Base-by-base conservation (phyloP, 805 yeast species). In the Candida piceae region DNA sequence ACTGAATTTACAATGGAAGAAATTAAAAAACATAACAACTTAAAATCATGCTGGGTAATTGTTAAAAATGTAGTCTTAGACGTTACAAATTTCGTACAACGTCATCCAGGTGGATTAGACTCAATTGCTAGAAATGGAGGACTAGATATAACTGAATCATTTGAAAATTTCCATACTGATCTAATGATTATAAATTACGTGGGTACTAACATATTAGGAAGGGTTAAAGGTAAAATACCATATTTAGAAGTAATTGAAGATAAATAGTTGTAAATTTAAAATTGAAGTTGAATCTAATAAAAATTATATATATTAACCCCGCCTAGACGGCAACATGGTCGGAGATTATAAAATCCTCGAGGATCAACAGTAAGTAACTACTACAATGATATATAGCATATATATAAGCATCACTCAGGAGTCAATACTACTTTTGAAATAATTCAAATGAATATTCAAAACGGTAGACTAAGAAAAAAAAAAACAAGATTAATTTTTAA, bases 81-180 rank as follows among this genome's bases (percentile, higher is more conserved):
- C 48, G 61, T 65, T 31, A 67, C 78, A 0, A 44, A 62, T 11
- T 74, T 74, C 44, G 52, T 72, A 40, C 42, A 51, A 12, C 59
- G 64, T 46, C 82, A 76, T 55, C 82, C 83, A 21, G 94, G 94
- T 58, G 94, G 94, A 40, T 83, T 76, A 44, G 88, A 80, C 52
- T 78, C 82, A 21, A 69, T 84, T 35, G 55, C 71, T 23, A 88
- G 80, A 46, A 67, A 71, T 49, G 93, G 82, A 24, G 94, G 94
- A 27, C 64, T 65, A 41, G 90, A 84, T 57, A 83, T 83, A 44
- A 76, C 81, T 17, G 67, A 61, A 38, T 74, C 72, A 16, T 77
- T 74, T 50, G 76, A 71, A 29, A 67, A 70, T 75, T 57, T 76
- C 36, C 83, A 77, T 50, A 78, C 75, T 38, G 83, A 77, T 44